A percentile compares a stretch with the other conserved stretches of the same genome.
These are phyloP conservation scores for Corymbia maculata DNA, from an alignment of 345 rosid genomes.

Conservation along the genomic window DNA sequence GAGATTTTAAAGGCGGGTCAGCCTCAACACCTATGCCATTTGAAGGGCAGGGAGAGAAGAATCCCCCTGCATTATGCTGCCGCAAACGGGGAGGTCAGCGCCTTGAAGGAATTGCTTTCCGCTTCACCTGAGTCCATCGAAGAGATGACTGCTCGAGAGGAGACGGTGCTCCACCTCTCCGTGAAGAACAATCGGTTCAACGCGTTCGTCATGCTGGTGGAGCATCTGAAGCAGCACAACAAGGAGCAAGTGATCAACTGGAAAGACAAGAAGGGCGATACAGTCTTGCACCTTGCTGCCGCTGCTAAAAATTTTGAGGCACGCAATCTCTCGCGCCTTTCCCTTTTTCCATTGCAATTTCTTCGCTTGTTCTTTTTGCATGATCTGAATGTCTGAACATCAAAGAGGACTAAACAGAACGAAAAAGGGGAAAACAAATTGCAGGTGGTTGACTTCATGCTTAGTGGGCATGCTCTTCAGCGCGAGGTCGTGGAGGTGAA, in stretches of 20 bases:
- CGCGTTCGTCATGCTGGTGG: fast-evolving
- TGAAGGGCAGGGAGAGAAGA: not conserved
- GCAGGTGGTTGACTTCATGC: not conserved
- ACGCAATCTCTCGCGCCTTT: not conserved
- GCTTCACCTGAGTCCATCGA: not conserved
- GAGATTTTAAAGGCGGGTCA: not conserved
- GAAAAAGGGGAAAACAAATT: not conserved
- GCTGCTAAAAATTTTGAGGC: not conserved
- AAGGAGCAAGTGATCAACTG: not conserved
- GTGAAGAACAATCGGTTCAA: not conserved
- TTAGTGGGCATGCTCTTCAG: not conserved
- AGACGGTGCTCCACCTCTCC: not conserved
- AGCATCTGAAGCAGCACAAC: not conserved
- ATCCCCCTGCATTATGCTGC: not conserved
- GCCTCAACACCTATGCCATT: not conserved
- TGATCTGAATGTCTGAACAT: not conserved
- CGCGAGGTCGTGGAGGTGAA: not conserved
- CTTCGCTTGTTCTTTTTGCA: not conserved
- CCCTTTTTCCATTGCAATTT: not conserved
- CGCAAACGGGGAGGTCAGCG: not conserved
- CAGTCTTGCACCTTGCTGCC: not conserved
- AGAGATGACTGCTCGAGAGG: not conserved
- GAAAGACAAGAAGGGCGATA: not conserved
- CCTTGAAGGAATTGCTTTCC: not conserved
- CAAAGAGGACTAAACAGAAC: not conserved